These are phyloP conservation scores for Sabuloglossum arenarium DNA, from an alignment of 495 filamentous ascomycete genomes.

Conservation along the genomic window DNA sequence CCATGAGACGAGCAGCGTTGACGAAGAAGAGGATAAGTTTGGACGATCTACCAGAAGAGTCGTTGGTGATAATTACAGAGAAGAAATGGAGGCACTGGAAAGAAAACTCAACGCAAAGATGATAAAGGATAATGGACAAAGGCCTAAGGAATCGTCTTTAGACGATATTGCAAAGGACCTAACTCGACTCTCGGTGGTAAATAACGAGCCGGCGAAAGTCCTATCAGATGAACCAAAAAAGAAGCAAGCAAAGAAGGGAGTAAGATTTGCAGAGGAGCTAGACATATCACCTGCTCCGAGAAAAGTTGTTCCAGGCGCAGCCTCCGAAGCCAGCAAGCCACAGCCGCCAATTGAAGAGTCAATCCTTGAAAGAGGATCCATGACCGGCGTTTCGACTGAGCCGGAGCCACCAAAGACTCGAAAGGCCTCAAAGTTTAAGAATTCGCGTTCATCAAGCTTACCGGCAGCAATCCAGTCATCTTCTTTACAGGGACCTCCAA, in stretches of 20 bases:
- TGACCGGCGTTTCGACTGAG: constrained; percentile 10
- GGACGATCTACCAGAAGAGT: constrained; percentile 43
- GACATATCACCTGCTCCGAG: constrained; percentile 30
- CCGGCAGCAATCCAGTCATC: not conserved
- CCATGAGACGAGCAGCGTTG: not conserved
- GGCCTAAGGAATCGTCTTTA: constrained; percentile 12
- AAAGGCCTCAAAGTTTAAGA: constrained; percentile 3
- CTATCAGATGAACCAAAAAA: constrained; percentile 10
- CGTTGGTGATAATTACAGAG: constrained; percentile 48
- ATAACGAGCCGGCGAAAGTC: constrained; percentile 11
- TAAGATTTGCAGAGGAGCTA: constrained; percentile 52
- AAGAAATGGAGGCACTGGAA: constrained; percentile 70
- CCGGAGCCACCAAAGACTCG: constrained; percentile 3
- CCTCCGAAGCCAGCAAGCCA: not conserved
- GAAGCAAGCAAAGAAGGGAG: constrained; percentile 41
- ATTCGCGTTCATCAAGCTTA: not conserved
- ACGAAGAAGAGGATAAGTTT: constrained; percentile 40
- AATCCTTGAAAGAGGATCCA: not conserved
- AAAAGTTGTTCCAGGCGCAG: not conserved
- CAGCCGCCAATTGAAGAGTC: not conserved
- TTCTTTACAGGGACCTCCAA: not conserved
- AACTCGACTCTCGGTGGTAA: not conserved
- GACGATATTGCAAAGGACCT: not conserved
- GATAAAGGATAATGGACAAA: constrained; percentile 30
- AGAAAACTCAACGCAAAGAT: constrained; percentile 38